Percentiles rank a stretch among this genome's conserved stretches.
Evolutionary conservation across 2,329 filamentous ascomycete genomes (phyloP).

Genomic region (Hypoxylon sp.): DNA sequence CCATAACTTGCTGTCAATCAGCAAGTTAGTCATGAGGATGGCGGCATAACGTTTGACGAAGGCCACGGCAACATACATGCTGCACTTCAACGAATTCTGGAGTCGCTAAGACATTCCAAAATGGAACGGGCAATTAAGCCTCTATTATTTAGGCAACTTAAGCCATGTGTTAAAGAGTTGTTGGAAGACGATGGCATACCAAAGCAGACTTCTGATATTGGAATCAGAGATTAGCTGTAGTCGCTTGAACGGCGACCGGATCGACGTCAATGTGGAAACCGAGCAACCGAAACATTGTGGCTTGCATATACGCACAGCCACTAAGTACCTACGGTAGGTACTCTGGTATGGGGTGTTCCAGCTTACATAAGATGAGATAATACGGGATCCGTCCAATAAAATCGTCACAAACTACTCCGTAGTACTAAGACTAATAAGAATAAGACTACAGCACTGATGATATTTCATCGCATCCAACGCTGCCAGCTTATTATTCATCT

Average conservation of each 20-base stretch:
- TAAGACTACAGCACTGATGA: no score
- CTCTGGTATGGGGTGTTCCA: background rate
- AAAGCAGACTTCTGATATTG: conserved; percentile 25
- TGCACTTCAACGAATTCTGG: conserved; percentile 4
- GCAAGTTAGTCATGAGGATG: conserved; percentile 35
- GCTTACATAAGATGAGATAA: background rate
- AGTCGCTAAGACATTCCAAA: conserved; percentile 13
- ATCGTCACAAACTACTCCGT: background rate
- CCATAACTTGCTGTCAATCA: conserved; percentile 14
- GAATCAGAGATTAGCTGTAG: conserved; percentile 38
- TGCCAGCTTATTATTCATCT: no score
- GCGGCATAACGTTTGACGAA: conserved; percentile 36
- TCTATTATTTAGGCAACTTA: background rate
- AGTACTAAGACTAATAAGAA: no score
- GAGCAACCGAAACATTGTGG: conserved; percentile 36
- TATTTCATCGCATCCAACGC: background rate
- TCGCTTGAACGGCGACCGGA: conserved; percentile 29
- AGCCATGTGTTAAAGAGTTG: conserved; percentile 21
- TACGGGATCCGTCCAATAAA: background rate
- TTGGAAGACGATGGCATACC: conserved; percentile 24
- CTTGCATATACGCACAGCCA: conserved; percentile 36
- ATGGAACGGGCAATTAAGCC: background rate
- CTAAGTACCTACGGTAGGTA: background rate
- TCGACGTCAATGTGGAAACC: conserved; percentile 37
- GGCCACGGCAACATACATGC: conserved; percentile 37